Conservation (phyloP, 1,139 yeast species). For the Pichia kudriavzevii region DNA sequence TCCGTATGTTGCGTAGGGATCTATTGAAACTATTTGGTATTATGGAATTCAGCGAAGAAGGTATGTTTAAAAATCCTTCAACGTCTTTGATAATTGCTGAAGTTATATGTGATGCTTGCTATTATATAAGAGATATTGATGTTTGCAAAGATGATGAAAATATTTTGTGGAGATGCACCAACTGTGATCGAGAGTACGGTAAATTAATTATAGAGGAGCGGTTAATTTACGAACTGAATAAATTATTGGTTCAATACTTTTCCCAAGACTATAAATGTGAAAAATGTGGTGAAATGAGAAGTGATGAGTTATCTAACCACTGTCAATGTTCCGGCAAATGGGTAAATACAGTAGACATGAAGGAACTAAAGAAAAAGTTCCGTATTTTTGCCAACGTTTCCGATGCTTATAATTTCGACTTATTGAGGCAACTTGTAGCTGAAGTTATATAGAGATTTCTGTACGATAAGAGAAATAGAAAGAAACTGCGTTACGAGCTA, state of each 20-base stretch:
- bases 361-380: conserved; percentile 39
- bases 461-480: background rate
- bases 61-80: conserved; percentile 71
- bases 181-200: conserved; percentile 60
- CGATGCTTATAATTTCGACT: conserved; percentile 48
- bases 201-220: conserved; percentile 71
- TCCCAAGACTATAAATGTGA: conserved; percentile 76
- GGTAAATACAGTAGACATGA: conserved; percentile 49
- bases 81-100: conserved; percentile 59
- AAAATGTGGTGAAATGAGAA: conserved; percentile 64
- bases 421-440: conserved; percentile 38
- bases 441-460: conserved; percentile 16
- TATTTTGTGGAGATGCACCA: conserved; percentile 57
- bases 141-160: conserved; percentile 59
- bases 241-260: conserved; percentile 51
- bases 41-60: conserved; percentile 75
- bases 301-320: conserved; percentile 62
- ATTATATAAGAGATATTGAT: conserved; percentile 67
- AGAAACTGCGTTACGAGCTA: too few species aligned
- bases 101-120: conserved; percentile 75
- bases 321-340: conserved; percentile 89
- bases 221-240: conserved; percentile 56
- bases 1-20: conserved; percentile 67
- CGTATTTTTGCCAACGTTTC: conserved; percentile 54
- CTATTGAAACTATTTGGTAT: conserved; percentile 66